These are phyloP conservation scores for Daedalea quercina DNA, from an alignment of 768 basidiomycete genomes.

Conservation along the genomic window DNA sequence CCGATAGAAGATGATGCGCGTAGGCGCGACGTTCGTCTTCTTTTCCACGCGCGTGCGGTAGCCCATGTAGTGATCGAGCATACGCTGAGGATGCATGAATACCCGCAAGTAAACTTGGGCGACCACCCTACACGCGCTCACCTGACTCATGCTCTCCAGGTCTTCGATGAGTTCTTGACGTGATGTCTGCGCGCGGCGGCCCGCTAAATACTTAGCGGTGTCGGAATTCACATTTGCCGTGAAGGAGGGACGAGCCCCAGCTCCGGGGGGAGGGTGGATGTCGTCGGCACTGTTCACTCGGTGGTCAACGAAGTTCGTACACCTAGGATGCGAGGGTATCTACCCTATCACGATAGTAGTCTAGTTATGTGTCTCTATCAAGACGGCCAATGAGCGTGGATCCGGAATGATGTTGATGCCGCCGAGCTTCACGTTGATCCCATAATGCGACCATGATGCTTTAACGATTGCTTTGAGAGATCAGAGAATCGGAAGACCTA, in stretches of 20 bases:
- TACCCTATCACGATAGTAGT: slow-evolving; percentile 75
- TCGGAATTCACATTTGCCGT: slow-evolving; percentile 73
- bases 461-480: no score
- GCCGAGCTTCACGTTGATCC: slow-evolving; percentile 80
- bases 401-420: slow-evolving; percentile 80
- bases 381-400: slow-evolving; percentile 51
- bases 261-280: slow-evolving; percentile 77
- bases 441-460: no score
- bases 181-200: slow-evolving; percentile 58
- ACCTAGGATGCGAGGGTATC: neutral
- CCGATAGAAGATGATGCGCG: slow-evolving; percentile 71
- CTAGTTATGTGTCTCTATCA: slow-evolving; percentile 66
- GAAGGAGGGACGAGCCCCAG: slow-evolving; percentile 75
- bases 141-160: slow-evolving; percentile 58
- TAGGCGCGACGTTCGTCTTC: slow-evolving; percentile 40
- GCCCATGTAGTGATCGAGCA: slow-evolving; percentile 48
- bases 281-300: slow-evolving; percentile 53
- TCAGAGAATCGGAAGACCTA: slow-evolving; percentile 26
- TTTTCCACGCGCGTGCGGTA: slow-evolving; percentile 54
- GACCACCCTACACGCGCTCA: slow-evolving; percentile 14
- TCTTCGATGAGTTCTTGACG: slow-evolving; percentile 76
- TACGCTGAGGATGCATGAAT: slow-evolving; percentile 31
- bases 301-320: neutral
- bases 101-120: neutral
- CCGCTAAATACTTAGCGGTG: slow-evolving; percentile 63